Conservation (phyloP, 2,329 filamentous ascomycete genomes). For the Shiraia bambusicola region DNA sequence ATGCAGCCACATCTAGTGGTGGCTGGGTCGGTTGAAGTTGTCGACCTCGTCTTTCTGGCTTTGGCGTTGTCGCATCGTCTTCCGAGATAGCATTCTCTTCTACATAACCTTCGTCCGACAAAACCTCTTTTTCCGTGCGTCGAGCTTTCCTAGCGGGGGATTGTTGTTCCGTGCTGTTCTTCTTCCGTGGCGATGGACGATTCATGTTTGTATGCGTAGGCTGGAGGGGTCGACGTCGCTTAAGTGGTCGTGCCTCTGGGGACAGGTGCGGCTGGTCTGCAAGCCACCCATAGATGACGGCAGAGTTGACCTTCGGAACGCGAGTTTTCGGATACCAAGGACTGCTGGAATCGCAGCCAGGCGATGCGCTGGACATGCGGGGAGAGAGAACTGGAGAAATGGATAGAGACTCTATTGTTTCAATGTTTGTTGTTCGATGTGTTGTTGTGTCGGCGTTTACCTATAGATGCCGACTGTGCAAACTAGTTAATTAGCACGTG, state of each 20-base stretch:
- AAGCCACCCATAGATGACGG: constrained; percentile 1
- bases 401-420: no score
- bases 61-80: neutral
- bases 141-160: constrained; percentile 4
- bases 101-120: constrained; percentile 6
- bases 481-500: no score
- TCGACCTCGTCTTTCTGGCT: neutral
- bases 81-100: constrained; percentile 3
- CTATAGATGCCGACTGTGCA: no score
- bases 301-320: neutral
- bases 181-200: constrained; percentile 2
- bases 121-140: constrained; percentile 5
- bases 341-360: constrained; percentile 3
- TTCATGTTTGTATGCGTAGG: constrained; percentile 3
- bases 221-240: constrained; percentile 1
- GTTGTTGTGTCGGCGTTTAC: no score
- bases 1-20: neutral
- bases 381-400: no score
- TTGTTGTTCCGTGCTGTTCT: constrained; percentile 3
- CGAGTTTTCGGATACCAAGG: neutral
- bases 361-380: neutral
- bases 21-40: neutral
- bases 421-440: no score
- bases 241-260: neutral
- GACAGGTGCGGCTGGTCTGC: constrained; percentile 1